These are phyloP conservation scores for Macroventuria anomochaeta DNA, from an alignment of 2,329 filamentous ascomycete species.

Conservation along the genomic window DNA sequence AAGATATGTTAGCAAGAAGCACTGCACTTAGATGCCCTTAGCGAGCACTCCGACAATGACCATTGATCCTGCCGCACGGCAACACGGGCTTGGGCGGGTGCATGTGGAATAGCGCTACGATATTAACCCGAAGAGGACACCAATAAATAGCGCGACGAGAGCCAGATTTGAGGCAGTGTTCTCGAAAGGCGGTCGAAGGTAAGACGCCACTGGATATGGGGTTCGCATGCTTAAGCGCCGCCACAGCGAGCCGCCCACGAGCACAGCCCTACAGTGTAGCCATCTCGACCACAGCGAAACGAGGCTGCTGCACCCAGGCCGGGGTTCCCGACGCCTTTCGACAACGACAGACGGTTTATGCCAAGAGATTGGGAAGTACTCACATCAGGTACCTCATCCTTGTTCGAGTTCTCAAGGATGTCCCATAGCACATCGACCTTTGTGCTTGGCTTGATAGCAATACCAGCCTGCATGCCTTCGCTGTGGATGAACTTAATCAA, in stretches of 20 bases:
- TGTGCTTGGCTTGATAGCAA: constrained; percentile 94
- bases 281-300: background rate
- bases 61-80: constrained; percentile 14
- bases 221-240: constrained; percentile 43
- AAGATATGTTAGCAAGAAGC: constrained; percentile 13
- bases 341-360: background rate
- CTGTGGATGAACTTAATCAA: constrained; percentile 91
- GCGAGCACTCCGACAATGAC: background rate
- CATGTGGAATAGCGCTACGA: constrained; percentile 10
- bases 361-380: constrained; percentile 48
- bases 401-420: constrained; percentile 75
- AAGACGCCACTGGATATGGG: constrained; percentile 24
- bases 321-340: background rate
- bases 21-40: background rate
- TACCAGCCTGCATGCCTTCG: constrained; percentile 84
- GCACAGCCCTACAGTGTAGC: constrained; percentile 28
- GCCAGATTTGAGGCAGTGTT: constrained; percentile 11
- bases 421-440: constrained; percentile 91
- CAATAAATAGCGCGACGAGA: constrained; percentile 9
- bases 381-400: constrained; percentile 86
- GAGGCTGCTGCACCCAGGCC: background rate
- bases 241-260: constrained; percentile 34
- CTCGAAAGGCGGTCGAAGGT: constrained; percentile 24
- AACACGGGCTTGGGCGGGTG: constrained; percentile 20
- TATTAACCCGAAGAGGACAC: constrained; percentile 6